Base-by-base conservation (phyloP, 2,329 filamentous ascomycete genomes). In the Aspergillus felis region DNA sequence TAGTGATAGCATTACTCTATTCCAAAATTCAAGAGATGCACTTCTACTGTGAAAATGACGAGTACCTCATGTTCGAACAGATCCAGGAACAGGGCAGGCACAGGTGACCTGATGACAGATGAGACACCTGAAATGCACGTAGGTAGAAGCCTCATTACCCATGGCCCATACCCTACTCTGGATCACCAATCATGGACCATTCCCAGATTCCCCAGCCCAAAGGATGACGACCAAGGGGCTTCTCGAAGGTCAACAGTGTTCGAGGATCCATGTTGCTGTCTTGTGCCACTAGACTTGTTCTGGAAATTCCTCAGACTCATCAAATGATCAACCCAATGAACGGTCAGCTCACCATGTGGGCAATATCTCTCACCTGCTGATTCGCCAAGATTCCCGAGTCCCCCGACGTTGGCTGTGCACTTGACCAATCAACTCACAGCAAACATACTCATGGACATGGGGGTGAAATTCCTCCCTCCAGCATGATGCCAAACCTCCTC, bases 171-270 rank as follows among this genome's bases (percentile, higher is more conserved):
- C 54, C 48, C 48, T 10, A n/a, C 27, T 32, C 44, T 35, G 48
- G 28, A 22, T 29, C 50, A 25, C 49, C 49, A 50, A 51, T 49
- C 44, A 56, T 41, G 32, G 20, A 25, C 3, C n/a, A 25, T 32
- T 38, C 14, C 32, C 14, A 17, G 32, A 38, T 38, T 38, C n/a
- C 56, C 25, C n/a, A 42, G 41, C 14, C 35, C 38, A 44, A 53
- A 55, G n/a, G 63, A 60, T 63, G 61, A 64, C 63, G 63, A 64
- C 57, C 59, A 56, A 61, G 56, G 56, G 56, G 49, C 63, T 64
- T 64, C 63, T 51, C 46, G 63, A 64, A 64, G 63, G 54, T 55
- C 58, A 55, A 56, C 57, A 59, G 55, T 56, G 50, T 61, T 58
- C 54, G 54, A 62, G 56, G 50, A 55, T 57, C 55, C 57, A 56